phyloP scores from a whole-genome alignment of 2,329 filamentous ascomycete species.

The Stenocarpella maydis region DNA sequence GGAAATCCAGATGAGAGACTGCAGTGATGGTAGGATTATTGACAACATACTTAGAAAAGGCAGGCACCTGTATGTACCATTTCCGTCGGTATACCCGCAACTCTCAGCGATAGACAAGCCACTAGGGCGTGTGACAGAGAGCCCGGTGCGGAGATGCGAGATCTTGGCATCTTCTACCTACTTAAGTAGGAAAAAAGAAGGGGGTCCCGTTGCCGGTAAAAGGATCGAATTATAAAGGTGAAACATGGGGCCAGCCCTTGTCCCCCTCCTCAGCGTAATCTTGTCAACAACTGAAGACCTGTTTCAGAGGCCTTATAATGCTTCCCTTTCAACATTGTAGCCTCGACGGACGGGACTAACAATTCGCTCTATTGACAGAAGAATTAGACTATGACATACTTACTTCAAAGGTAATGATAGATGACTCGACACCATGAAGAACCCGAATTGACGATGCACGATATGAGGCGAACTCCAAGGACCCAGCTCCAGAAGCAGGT shows the following conservation, averaged over 20 bases:
- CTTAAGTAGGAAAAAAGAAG: no score
- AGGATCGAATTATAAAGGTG: not conserved
- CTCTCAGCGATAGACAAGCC: not conserved
- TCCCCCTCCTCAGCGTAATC: not conserved
- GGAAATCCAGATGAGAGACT: not conserved
- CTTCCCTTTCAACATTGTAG: no score
- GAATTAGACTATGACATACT: no score
- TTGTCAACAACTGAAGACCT: not conserved
- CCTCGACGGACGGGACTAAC: accelerated
- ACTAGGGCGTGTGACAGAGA: conserved; percentile 1
- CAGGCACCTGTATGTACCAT: not conserved
- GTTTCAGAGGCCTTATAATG: no score
- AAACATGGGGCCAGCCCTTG: conserved; percentile 3
- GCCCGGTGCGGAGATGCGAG: not conserved
- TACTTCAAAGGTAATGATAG: no score
- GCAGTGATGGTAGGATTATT: not conserved
- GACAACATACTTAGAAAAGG: conserved; percentile 5
- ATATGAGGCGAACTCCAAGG: not conserved
- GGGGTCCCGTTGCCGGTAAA: conserved; percentile 1
- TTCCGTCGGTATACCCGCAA: not conserved
- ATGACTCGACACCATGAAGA: no score
- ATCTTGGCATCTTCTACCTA: conserved; percentile 11
- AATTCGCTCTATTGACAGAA: not conserved
- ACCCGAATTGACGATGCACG: not conserved
- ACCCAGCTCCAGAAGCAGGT: not conserved